These are phyloP conservation scores for Colletotrichum sp. DNA, from an alignment of 2,329 filamentous ascomycete species.

Conservation along the genomic window DNA sequence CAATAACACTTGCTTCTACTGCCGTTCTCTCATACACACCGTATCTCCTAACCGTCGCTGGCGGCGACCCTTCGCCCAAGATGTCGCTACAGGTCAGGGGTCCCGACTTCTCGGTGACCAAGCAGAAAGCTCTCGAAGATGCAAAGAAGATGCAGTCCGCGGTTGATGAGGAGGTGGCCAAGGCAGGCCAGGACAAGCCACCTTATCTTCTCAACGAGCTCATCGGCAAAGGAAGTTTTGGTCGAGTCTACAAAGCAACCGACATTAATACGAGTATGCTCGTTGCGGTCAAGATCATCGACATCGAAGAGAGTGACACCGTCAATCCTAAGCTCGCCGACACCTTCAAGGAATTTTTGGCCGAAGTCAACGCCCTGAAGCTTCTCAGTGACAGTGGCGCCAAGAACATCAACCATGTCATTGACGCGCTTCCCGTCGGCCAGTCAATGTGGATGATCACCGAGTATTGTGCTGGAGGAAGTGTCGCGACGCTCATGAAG, in stretches of 20 bases:
- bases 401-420: conserved; percentile 80
- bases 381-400: conserved; percentile 76
- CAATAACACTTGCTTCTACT: background rate
- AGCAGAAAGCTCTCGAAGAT: conserved; percentile 69
- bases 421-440: conserved; percentile 78
- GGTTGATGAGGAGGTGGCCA: conserved; percentile 66
- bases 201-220: conserved; percentile 73
- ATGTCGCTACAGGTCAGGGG: conserved; percentile 49
- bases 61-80: background rate
- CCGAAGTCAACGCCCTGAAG: conserved; percentile 73
- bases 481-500: conserved; percentile 75
- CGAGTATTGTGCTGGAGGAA: conserved; percentile 85
- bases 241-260: conserved; percentile 73
- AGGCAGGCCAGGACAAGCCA: conserved; percentile 64
- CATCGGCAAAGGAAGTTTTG: conserved; percentile 78
- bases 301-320: conserved; percentile 79
- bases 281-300: conserved; percentile 82
- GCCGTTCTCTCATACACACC: background rate
- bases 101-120: conserved; percentile 50
- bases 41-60: background rate
- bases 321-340: conserved; percentile 68
- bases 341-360: conserved; percentile 72
- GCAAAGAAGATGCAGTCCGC: conserved; percentile 71
- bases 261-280: conserved; percentile 52
- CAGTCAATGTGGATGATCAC: conserved; percentile 88